Evolutionary conservation across 2,329 filamentous ascomycete genomes (phyloP), one percentile per base, ranked within the genome.

Genomic region (Pseudogymnoascus sp.): DNA sequence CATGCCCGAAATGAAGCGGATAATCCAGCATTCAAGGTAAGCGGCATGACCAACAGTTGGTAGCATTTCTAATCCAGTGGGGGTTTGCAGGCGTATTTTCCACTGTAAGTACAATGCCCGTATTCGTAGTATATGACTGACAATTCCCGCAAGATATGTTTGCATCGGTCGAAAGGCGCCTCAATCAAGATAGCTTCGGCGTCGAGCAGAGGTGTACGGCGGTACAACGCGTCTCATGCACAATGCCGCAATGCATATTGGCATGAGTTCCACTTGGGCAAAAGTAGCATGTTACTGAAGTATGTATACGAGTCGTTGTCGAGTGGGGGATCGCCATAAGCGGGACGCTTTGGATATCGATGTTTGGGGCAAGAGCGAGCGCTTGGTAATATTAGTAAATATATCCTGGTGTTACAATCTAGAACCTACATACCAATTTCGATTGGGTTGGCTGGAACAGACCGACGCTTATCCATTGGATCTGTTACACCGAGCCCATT

Each of bases 381-480:
- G 47, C 47, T 53, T 53, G 47, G 47, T 53, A 53, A 53, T 53
- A 53, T 53, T 53, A 53, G 47, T 53, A 53, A 53, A 31, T 53
- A 53, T 53, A 53, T 31, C 14, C 47, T 16, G 47, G 47, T 53
- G 47, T 53, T 53, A 53, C 47, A 53, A 53, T 31, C 25, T 31
- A 31, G 47, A 53, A n/a, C 47, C 47, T 53, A 31, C 47, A 53
- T 53, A 53, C 47, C 47, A 53, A 31, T 18, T n/a, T 31, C 47
- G 14, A 53, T 53, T 53, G 23, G 47, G 47, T 31, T 53, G 23
- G n/a, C 28, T 18, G 14, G 8, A 16, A 31, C 14, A 5, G 21
- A 28, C 25, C 11, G 94, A 97, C 77, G 94, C 94, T 65, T 99
- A 93, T 76, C 84, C 93, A 67, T 81, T 96, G 53, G 94, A 94